phyloP scores from a whole-genome alignment of 768 basidiomycete species.

The Boletus rubropictus region DNA sequence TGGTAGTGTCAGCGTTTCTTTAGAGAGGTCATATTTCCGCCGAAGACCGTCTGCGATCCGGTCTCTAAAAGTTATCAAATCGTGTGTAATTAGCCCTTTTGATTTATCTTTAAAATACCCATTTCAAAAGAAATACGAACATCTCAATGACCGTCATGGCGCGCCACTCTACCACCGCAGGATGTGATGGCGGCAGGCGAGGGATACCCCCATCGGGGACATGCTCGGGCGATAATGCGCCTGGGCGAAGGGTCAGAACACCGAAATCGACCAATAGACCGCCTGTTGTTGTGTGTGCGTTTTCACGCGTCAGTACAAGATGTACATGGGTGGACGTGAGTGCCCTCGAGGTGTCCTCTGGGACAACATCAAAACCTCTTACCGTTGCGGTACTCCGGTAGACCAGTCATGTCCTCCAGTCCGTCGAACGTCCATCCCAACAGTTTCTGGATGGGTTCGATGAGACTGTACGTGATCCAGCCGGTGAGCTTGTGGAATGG shows the following conservation, averaged over 20 bases:
- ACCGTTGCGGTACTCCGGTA: slow-evolving; percentile 95
- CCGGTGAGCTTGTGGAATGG: slow-evolving; percentile 96
- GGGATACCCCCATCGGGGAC: slow-evolving; percentile 42
- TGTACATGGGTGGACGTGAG: no score
- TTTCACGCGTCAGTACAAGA: no score
- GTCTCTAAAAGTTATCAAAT: slow-evolving; percentile 40
- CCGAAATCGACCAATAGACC: slow-evolving; percentile 84
- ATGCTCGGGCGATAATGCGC: slow-evolving; percentile 46
- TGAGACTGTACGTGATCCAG: slow-evolving; percentile 88
- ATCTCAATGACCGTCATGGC: slow-evolving; percentile 92
- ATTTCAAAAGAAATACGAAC: slow-evolving; percentile 39
- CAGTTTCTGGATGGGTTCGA: slow-evolving; percentile 75
- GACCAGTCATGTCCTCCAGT: slow-evolving; percentile 78
- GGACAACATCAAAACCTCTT: background rate
- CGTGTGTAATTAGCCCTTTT: background rate
- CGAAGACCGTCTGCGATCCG: slow-evolving; percentile 71
- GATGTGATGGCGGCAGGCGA: slow-evolving; percentile 67
- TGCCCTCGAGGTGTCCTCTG: no score
- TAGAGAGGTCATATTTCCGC: slow-evolving; percentile 43
- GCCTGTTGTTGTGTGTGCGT: slow-evolving; percentile 38
- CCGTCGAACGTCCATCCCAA: slow-evolving; percentile 81
- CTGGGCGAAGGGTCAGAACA: slow-evolving; percentile 63
- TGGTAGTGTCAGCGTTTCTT: slow-evolving; percentile 60
- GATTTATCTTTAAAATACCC: background rate
- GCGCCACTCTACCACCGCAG: slow-evolving; percentile 93